A percentile compares a stretch with the other conserved stretches of the same genome.
Evolutionary conservation across 768 basidiomycete genomes (phyloP).

Genomic region (Ramaria rubella): DNA sequence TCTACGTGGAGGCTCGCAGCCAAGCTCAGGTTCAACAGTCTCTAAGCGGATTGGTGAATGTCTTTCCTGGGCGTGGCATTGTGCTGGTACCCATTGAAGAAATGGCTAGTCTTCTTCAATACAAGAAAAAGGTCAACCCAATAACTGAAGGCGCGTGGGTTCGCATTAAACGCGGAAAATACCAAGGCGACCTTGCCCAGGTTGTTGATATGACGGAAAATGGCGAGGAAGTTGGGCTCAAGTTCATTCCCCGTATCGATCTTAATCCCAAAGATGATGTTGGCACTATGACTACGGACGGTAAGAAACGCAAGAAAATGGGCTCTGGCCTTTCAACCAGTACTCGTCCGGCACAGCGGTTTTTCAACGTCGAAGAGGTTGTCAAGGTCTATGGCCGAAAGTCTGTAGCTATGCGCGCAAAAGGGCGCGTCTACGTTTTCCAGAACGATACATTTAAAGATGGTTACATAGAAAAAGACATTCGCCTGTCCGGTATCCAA

Average conservation of each 20-base stretch:
- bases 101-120: constrained; percentile 93
- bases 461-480: constrained; percentile 95
- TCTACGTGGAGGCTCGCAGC: constrained; percentile 92
- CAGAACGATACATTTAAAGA: constrained; percentile 90
- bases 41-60: constrained; percentile 84
- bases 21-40: constrained; percentile 81
- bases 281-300: constrained; percentile 34
- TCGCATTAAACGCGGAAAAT: constrained; percentile 88
- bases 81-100: constrained; percentile 91
- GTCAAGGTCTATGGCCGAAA: constrained; percentile 78
- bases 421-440: constrained; percentile 65
- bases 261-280: constrained; percentile 79
- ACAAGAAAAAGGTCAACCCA: constrained; percentile 88
- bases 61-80: constrained; percentile 79
- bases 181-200: constrained; percentile 91
- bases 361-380: constrained; percentile 93
- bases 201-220: constrained; percentile 92
- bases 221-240: constrained; percentile 85
- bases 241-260: constrained; percentile 97
- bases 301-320: constrained; percentile 74
- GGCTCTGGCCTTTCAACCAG: constrained; percentile 37
- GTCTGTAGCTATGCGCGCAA: constrained; percentile 65
- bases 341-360: constrained; percentile 83
- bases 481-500: constrained; percentile 70
- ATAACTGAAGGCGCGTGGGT: constrained; percentile 90